These are phyloP conservation scores for Erucastrum elatum DNA, from an alignment of 345 rosid genomes.

Conservation along the genomic window DNA sequence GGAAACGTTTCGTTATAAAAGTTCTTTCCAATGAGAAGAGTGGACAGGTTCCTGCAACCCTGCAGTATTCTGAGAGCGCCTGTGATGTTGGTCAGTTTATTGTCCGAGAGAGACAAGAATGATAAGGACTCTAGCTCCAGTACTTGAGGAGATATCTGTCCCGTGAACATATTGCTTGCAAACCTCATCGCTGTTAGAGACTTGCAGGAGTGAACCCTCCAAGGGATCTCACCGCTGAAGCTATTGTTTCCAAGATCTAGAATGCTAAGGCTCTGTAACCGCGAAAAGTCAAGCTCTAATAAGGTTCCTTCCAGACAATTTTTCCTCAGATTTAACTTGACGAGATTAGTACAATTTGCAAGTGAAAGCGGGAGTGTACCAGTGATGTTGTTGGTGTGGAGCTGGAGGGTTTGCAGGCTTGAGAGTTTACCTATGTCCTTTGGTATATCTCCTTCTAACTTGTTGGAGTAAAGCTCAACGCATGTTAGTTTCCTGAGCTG, in stretches of 20 bases:
- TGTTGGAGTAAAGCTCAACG: constrained; percentile 67
- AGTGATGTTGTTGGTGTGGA: constrained; percentile 60
- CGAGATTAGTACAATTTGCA: constrained; percentile 51
- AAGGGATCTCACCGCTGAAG: constrained; percentile 54
- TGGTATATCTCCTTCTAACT: constrained; percentile 59
- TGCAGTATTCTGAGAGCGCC: constrained; percentile 42
- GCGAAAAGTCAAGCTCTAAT: constrained; percentile 49
- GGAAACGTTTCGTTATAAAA: constrained; percentile 55
- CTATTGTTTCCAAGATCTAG: background rate
- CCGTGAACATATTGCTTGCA: constrained; percentile 58
- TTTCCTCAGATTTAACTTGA: constrained; percentile 57
- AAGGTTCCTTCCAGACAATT: constrained; percentile 59
- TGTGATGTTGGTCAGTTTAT: constrained; percentile 57
- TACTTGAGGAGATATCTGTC: constrained; percentile 58
- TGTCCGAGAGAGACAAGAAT: constrained; percentile 66
- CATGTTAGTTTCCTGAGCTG: constrained; percentile 45
- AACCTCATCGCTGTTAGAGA: constrained; percentile 67
- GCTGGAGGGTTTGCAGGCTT: constrained; percentile 51
- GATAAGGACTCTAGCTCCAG: constrained; percentile 54
- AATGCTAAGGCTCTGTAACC: background rate
- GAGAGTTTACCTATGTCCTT: constrained; percentile 53
- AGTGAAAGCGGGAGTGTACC: constrained; percentile 67
- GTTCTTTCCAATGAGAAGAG: constrained; percentile 56
- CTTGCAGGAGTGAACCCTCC: constrained; percentile 60
- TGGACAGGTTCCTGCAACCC: constrained; percentile 58